These are phyloP conservation scores for Colletotrichum sp. DNA, from an alignment of 2,329 filamentous ascomycete species.

Conservation along the genomic window DNA sequence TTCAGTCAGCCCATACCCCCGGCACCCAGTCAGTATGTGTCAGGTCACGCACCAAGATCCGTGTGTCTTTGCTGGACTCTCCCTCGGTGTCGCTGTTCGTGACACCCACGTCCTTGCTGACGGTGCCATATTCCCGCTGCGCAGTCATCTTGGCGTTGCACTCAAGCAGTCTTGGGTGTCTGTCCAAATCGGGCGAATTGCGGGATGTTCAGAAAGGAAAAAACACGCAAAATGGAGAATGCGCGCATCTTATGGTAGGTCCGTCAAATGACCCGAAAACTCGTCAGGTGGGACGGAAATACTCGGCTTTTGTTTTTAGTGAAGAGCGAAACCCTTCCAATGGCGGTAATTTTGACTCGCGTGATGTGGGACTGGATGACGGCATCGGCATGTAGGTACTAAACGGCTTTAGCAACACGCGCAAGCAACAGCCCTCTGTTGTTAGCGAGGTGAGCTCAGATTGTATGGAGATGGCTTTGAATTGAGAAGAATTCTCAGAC, in stretches of 20 bases:
- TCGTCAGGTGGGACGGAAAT: not conserved
- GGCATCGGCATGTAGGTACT: not conserved
- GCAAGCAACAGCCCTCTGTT: not conserved
- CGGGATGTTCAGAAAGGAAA: not conserved
- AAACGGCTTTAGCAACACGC: not conserved
- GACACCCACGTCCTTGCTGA: not conserved
- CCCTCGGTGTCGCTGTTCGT: not conserved
- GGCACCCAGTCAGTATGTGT: not conserved
- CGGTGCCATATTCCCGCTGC: not conserved
- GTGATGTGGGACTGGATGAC: conserved; percentile 4
- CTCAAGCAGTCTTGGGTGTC: not conserved
- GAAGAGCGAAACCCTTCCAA: not conserved
- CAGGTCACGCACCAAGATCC: not conserved
- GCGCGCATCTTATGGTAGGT: not conserved
- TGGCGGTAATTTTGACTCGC: not conserved
- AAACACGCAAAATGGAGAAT: not conserved
- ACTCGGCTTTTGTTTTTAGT: not conserved
- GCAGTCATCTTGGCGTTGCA: not conserved
- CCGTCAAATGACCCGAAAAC: not conserved
- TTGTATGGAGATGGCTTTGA: not conserved
- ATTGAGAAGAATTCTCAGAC: not conserved
- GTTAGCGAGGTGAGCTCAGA: not conserved
- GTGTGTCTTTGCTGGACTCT: not conserved
- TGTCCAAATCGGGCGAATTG: not conserved
- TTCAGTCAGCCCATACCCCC: not conserved